Conservation (phyloP, 345 rosid genomes). For the Gossypium arboreum region DNA sequence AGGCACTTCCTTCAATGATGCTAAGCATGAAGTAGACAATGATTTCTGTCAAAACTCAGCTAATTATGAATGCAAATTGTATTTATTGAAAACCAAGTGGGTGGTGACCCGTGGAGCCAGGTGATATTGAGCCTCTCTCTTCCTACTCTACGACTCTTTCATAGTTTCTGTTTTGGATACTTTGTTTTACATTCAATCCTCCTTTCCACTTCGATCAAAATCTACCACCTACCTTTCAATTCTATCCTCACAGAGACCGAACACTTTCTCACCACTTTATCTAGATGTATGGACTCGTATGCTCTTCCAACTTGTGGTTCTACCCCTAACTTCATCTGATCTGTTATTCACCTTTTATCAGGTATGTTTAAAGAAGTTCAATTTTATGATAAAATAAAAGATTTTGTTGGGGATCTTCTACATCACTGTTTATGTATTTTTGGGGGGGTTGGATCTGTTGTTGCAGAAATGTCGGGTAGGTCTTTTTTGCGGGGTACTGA, state of each 20-base stretch:
- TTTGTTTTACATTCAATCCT: not conserved
- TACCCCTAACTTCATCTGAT: not conserved
- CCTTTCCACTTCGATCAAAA: not conserved
- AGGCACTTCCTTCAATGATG: not conserved
- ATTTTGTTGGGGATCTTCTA: not conserved
- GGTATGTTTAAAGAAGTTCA: not conserved
- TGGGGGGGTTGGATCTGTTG: not conserved
- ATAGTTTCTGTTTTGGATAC: not conserved
- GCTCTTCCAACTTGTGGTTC: not conserved
- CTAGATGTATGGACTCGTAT: not conserved
- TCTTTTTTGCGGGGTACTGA: slow-evolving; percentile 39
- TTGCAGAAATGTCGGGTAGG: slow-evolving; percentile 32
- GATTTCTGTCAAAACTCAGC: not conserved
- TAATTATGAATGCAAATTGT: not conserved
- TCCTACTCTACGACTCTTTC: not conserved
- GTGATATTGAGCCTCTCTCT: not conserved
- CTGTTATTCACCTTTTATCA: not conserved
- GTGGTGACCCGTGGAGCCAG: not conserved
- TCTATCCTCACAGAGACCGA: not conserved
- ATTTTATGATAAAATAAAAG: not conserved
- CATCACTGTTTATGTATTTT: not conserved
- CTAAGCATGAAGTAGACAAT: slow-evolving; percentile 5
- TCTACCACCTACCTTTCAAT: not conserved
- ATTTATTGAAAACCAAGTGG: not conserved
- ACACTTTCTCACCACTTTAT: no score